A percentile compares a stretch with the other conserved stretches of the same genome.
Conservation (phyloP, 2,329 filamentous ascomycete species). For the Penicillium sp. region DNA sequence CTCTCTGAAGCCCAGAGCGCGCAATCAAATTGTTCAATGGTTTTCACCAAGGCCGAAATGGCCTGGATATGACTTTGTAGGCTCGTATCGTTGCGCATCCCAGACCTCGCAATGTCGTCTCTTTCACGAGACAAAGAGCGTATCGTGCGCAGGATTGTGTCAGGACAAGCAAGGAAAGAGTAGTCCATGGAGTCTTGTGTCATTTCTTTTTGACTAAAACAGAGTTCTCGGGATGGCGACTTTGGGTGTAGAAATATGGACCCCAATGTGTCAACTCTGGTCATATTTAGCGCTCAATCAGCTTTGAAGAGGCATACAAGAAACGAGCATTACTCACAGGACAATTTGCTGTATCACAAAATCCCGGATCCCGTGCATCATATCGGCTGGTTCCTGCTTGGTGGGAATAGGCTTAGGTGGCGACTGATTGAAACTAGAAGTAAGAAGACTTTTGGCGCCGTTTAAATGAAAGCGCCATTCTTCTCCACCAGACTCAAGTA, state of each 20-base stretch:
- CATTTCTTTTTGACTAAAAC: background rate
- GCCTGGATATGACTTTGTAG: background rate
- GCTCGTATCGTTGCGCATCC: background rate
- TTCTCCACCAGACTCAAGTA: conserved; percentile 11
- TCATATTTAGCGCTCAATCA: background rate
- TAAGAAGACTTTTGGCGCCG: conserved; percentile 4
- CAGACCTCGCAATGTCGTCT: background rate
- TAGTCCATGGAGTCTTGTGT: conserved; percentile 2
- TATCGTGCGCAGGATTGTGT: conserved; percentile 5
- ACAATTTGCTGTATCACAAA: background rate
- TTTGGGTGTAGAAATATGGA: conserved; percentile 1
- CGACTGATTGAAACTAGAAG: background rate
- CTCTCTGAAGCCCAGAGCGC: background rate
- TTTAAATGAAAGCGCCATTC: conserved; percentile 9
- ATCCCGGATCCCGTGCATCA: background rate
- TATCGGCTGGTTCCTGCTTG: background rate
- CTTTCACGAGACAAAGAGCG: conserved; percentile 15
- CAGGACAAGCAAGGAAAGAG: conserved; percentile 16
- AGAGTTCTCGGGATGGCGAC: background rate
- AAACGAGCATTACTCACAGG: background rate
- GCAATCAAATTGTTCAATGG: background rate
- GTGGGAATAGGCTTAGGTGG: background rate
- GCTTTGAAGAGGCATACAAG: background rate
- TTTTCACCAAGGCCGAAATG: background rate
- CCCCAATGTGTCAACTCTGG: conserved; percentile 6